phyloP scores from a whole-genome alignment of 768 basidiomycete species.

The Tylopilus felleus region DNA sequence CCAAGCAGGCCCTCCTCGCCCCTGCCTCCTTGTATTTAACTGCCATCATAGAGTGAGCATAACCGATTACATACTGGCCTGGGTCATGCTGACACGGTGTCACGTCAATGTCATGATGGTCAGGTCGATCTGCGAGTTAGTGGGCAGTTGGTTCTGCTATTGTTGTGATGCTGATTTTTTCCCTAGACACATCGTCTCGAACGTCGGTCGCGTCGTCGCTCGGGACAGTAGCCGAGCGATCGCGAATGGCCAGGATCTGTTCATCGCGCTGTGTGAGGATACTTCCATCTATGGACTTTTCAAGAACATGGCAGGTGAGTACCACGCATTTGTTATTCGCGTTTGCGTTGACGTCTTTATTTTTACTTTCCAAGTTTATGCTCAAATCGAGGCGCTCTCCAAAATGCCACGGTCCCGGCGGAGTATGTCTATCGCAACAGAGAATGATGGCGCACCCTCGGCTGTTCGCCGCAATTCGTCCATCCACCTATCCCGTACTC shows the following conservation, averaged over 20 bases:
- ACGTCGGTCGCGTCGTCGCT: conserved; percentile 78
- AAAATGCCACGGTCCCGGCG: conserved; percentile 55
- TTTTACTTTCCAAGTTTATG: conserved; percentile 52
- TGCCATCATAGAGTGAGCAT: conserved; percentile 85
- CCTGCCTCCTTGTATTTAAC: conserved; percentile 89
- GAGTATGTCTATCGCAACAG: conserved; percentile 68
- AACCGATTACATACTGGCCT: conserved; percentile 16
- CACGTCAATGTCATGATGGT: conserved; percentile 16
- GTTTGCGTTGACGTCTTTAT: conserved; percentile 16
- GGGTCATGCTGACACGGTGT: conserved; percentile 23
- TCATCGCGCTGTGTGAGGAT: conserved; percentile 88
- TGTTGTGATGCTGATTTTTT: conserved; percentile 4
- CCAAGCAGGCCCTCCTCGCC: conserved; percentile 55
- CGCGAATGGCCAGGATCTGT: conserved; percentile 79
- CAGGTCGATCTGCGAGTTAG: conserved; percentile 85
- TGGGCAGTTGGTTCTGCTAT: conserved; percentile 29
- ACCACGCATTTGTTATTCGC: conserved; percentile 18
- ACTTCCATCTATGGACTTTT: conserved; percentile 81
- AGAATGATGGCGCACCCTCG: conserved; percentile 47
- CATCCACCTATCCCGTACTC: conserved; percentile 24
- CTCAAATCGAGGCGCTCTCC: conserved; percentile 70
- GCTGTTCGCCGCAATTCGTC: conserved; percentile 30
- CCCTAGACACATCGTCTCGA: conserved; percentile 75
- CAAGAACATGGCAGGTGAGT: conserved; percentile 79
- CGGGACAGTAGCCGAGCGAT: conserved; percentile 78